phyloP scores from a whole-genome alignment of 306 rosid genomes.

The Rosa persica region DNA sequence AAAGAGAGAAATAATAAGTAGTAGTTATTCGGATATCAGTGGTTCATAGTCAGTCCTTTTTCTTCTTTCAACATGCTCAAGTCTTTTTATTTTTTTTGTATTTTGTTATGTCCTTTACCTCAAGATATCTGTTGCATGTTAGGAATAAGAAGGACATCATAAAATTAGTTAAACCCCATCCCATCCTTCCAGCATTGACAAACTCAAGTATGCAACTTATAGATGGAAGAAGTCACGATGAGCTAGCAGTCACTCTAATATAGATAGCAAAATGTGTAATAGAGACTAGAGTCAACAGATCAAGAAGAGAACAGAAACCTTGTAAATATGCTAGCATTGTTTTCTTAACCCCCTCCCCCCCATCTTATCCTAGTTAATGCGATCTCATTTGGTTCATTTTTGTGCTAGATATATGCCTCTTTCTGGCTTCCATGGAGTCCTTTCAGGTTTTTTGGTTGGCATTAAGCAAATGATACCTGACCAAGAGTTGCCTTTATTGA shows the following conservation, averaged over 20 bases:
- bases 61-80: slow-evolving; percentile 19
- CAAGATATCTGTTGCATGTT: slow-evolving; percentile 9
- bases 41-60: slow-evolving; percentile 10
- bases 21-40: not conserved
- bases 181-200: no score
- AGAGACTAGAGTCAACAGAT: not conserved
- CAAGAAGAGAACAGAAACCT: not conserved
- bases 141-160: not conserved
- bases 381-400: slow-evolving; percentile 1
- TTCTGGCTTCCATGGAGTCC: slow-evolving; percentile 90
- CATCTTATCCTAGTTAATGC: not conserved
- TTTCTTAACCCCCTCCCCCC: slow-evolving; percentile 5
- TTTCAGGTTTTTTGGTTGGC: slow-evolving; percentile 91
- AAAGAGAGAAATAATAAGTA: not conserved
- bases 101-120: slow-evolving; percentile 3
- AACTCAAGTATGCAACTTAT: not conserved
- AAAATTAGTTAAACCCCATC: not conserved
- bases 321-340: slow-evolving; percentile 3
- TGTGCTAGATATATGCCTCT: slow-evolving; percentile 72
- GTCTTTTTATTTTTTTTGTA: not conserved
- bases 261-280: not conserved
- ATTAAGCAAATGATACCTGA: slow-evolving; percentile 94
- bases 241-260: no score
- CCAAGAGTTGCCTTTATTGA: slow-evolving; percentile 76
- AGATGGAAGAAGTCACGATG: not conserved